Conservation (phyloP, 345 rosid genomes). For the Brassica carinata region DNA sequence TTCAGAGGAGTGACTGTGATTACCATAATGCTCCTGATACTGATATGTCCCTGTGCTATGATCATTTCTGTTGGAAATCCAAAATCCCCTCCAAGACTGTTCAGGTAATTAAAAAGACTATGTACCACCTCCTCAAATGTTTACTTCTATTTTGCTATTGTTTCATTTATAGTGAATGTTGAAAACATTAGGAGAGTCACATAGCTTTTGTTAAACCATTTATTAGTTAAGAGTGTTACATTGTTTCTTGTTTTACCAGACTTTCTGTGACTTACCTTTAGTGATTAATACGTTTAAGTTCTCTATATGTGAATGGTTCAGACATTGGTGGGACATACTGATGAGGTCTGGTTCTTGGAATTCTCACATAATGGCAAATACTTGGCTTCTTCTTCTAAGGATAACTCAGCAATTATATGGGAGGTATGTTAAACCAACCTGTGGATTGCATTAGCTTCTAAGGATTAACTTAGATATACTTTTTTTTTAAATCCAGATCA, state of each 20-base stretch:
- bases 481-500: not conserved
- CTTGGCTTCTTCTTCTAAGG: constrained; percentile 59
- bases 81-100: constrained; percentile 55
- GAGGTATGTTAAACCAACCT: not conserved
- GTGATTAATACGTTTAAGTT: too few relatives aligned
- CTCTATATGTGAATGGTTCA: constrained; percentile 37
- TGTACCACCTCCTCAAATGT: too few relatives aligned
- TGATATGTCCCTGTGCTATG: constrained; percentile 50
- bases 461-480: not conserved
- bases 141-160: too few relatives aligned
- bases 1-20: constrained; percentile 42
- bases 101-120: constrained; percentile 43
- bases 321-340: constrained; percentile 52
- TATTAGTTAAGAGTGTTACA: too few relatives aligned
- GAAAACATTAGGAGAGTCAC: too few relatives aligned
- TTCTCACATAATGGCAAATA: constrained; percentile 65
- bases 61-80: constrained; percentile 48
- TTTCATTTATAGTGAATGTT: too few relatives aligned
- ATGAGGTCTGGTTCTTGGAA: constrained; percentile 65
- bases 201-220: too few relatives aligned
- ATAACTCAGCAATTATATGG: not conserved
- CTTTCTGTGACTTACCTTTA: too few relatives aligned
- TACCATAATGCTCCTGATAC: constrained; percentile 46
- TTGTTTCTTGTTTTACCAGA: too few relatives aligned
- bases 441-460: not conserved